Evolutionary conservation across 768 basidiomycete genomes (phyloP).

Genomic region (Mycena venus): DNA sequence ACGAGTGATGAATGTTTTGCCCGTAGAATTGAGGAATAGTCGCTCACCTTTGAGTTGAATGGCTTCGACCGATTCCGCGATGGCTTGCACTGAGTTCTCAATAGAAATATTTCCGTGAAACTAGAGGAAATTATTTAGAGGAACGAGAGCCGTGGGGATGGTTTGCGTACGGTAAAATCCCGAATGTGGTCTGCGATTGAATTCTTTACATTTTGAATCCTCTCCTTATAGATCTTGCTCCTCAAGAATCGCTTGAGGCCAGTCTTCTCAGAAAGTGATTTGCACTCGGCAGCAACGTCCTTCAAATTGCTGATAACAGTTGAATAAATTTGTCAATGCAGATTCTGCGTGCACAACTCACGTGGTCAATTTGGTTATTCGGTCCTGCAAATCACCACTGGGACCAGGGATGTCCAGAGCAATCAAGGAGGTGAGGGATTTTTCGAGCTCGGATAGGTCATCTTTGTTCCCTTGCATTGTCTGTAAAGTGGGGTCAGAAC

Average conservation of each 20-base stretch:
- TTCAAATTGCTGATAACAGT: background rate
- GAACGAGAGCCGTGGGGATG: background rate
- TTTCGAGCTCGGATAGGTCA: background rate
- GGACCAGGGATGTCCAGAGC: background rate
- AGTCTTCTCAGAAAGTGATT: background rate
- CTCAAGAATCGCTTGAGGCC: background rate
- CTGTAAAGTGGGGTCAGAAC: no score
- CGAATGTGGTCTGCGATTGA: background rate
- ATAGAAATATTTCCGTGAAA: conserved; percentile 5
- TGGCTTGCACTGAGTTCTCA: background rate
- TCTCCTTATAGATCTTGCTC: background rate
- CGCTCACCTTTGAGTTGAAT: background rate
- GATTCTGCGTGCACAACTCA: background rate
- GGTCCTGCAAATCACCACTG: background rate
- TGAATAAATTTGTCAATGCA: background rate
- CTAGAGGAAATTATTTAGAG: background rate
- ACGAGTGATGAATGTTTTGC: background rate
- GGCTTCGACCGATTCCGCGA: background rate
- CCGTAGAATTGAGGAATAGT: background rate
- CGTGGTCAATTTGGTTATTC: background rate
- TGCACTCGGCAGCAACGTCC: background rate
- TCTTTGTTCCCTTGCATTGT: background rate
- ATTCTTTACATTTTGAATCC: background rate
- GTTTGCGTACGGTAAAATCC: background rate
- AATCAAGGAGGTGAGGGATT: background rate